Base-by-base conservation (phyloP, 2,329 filamentous ascomycete genomes). In the Davidsoniella virescens region DNA sequence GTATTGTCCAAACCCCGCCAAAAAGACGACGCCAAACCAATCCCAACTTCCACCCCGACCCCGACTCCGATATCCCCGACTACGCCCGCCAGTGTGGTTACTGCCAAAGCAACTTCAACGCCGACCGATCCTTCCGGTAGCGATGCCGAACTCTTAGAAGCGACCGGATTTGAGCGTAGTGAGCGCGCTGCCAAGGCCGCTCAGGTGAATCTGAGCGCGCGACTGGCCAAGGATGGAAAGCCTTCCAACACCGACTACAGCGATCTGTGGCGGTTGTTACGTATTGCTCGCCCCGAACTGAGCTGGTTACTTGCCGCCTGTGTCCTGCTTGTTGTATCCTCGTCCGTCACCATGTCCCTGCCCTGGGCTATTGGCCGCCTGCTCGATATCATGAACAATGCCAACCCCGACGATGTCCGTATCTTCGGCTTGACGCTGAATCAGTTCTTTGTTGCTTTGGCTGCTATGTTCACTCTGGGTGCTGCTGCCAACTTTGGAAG, bases 331-430 rank as follows among this genome's bases (percentile, higher is more conserved):
- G 72, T 98, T 52, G 73, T 95, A 55, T 95, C 90, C 14, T 96
- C 90, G 3, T 76, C 80, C 47, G 87, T 98, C 57, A 94, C 88
- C 52, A 94, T 98, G 84, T 88, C 87, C 2, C 85, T 98, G 53
- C 92, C 92, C 1, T 94, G 95, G 62, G 94, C 88, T 0, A 94
- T 98, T 56, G 92, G 92, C 51, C 90, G 88, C 62, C 94, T 98
- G 55, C 70, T 98, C 63, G 92, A 98, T 65, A 77, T 92, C 49
- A 87, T 90, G 53, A 50, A 51, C 41, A 52, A 49, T 23, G 93
- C 87, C 8, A 83, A 87, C 59, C 72, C 76, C 39, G 69, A 76
- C 7, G 70, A 71, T 17, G 79, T 83, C 48, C 82, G 78, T 17
- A 71, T 96, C 10, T 92, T 96, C 61, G 92, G 92, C 17, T 67